Evolutionary conservation across 1,284 basidiomycete species (phyloP), one percentile per base, ranked within the genome.

Genomic region (Ustanciosporium gigantosporum): DNA sequence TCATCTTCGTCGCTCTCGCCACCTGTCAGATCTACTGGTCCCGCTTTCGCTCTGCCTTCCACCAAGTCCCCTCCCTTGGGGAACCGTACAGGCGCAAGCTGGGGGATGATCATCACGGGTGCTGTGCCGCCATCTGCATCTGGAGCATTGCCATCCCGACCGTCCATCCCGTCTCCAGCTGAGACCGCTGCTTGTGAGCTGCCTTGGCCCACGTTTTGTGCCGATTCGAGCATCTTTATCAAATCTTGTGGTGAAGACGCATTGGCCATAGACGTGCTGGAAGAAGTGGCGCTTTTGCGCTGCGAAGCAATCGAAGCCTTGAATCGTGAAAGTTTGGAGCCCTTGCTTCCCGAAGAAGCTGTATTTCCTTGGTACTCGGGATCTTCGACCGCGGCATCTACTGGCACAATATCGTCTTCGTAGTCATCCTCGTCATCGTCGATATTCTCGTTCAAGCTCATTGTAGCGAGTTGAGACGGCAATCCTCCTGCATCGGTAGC

Each of bases 1-100:
- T 72, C 67, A 32, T 67, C 69, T 16, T 67, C 62, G 41, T 72
- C 69, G 49, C 64, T 67, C 31, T 67, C 57, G 8, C n/a, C 51
- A 7, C 69, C 69, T 5, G 56, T 53, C 22, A 72, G 29, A 6
- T 69, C 69, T 11, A 69, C 56, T 0, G 57, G 57, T 13, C 57
- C 52, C 11, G 25, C 31, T 6, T 9, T 5, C 0, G 44, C 6
- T 2, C 41, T 37, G 31, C 52, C 62, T 38, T 51, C 42, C 11
- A 66, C 25, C 31, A 62, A 31, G 17, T 68, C 56, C 7, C 66
- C 66, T 11, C 51, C 31, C 49, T 64, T 64, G 25, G 60, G 55
- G 31, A 50, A 68, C 13, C 56, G 60, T 5, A 68, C 57, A 6
- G 65, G 59, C 8, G 59, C 58, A 1, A 64, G 48, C 35, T 56